Evolutionary conservation across 2,329 filamentous ascomycete genomes (phyloP).

Genomic region (Aspergillus terreus): DNA sequence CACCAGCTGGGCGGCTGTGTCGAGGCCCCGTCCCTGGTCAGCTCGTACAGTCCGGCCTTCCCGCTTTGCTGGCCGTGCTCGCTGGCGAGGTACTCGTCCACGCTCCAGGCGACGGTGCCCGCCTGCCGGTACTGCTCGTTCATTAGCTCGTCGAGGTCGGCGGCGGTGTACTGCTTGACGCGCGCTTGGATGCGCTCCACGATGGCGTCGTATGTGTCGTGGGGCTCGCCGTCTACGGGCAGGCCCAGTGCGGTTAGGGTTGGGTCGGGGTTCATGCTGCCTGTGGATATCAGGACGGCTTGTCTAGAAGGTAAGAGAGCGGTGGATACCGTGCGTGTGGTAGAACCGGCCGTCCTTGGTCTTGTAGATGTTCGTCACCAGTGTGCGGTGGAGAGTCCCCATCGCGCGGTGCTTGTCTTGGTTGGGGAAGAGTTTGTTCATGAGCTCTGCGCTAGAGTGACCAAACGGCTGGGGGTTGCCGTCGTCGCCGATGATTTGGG

Average conservation of each 20-base stretch:
- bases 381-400: not conserved
- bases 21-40: not conserved
- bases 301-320: not conserved
- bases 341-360: constrained; percentile 15
- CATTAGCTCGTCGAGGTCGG: constrained; percentile 4
- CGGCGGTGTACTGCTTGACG: not conserved
- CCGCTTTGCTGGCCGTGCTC: constrained; percentile 5
- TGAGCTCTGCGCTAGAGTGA: not conserved
- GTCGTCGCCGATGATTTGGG: not conserved
- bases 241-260: constrained; percentile 6
- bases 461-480: not conserved
- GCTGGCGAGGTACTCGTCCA: constrained; percentile 6
- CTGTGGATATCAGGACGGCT: not conserved
- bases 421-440: not conserved
- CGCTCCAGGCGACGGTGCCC: constrained; percentile 5
- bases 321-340: constrained; percentile 8
- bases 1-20: not conserved
- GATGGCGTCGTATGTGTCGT: not conserved
- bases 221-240: not conserved
- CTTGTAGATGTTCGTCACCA: constrained; percentile 11
- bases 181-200: not conserved
- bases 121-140: constrained; percentile 7
- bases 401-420: not conserved
- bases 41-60: constrained; percentile 3
- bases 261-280: constrained; percentile 6